Evolutionary conservation across 495 filamentous ascomycete species (phyloP).

Genomic region (Bryoglossum gracile): DNA sequence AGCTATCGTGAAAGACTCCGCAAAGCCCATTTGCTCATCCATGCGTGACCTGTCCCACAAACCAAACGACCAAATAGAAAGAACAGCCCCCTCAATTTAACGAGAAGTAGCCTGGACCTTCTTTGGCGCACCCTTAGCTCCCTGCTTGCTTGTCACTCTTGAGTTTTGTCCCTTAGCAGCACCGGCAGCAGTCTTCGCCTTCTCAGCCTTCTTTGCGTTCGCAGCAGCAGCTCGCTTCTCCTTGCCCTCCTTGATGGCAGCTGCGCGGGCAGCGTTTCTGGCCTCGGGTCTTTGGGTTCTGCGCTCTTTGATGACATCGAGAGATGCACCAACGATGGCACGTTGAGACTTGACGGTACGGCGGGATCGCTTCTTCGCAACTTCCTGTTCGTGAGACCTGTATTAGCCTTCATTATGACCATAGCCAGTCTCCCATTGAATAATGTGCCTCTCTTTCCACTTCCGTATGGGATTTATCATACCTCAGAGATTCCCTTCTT

Average conservation of each 20-base stretch:
- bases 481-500: conserved; percentile 99
- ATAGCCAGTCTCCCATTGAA: no score
- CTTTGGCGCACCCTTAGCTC: conserved; percentile 78
- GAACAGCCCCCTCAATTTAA: conserved; percentile 38
- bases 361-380: conserved; percentile 98
- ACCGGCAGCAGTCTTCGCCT: conserved; percentile 83
- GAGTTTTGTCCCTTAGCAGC: conserved; percentile 67
- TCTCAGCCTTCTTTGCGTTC: conserved; percentile 96
- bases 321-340: conserved; percentile 96
- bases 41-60: conserved; percentile 23
- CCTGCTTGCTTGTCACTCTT: conserved; percentile 90
- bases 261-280: conserved; percentile 79
- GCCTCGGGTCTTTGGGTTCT: conserved; percentile 88
- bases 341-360: conserved; percentile 97
- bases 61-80: conserved; percentile 21
- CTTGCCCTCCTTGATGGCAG: conserved; percentile 93
- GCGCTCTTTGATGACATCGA: conserved; percentile 99
- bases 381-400: conserved; percentile 59
- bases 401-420: conserved; percentile 4
- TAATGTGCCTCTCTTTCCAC: background rate
- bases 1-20: conserved; percentile 22
- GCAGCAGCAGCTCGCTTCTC: conserved; percentile 86
- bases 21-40: conserved; percentile 25
- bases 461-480: conserved; percentile 31
- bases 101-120: conserved; percentile 86